Evolutionary conservation across 306 rosid genomes (phyloP).

Genomic region (Cucumis hystrix): DNA sequence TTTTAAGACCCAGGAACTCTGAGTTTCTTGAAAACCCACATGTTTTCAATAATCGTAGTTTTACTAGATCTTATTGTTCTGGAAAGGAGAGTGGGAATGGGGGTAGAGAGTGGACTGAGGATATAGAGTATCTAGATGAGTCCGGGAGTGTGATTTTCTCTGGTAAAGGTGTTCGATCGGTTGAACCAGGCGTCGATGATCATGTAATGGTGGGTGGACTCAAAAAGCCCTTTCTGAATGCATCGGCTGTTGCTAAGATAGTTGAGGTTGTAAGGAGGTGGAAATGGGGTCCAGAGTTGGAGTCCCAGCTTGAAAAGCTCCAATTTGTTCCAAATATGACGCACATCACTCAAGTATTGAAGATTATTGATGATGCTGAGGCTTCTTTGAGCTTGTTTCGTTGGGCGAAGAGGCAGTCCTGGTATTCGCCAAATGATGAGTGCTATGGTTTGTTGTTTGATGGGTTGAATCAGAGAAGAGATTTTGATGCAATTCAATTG

Average conservation of each 20-base stretch:
- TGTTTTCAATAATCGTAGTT: not conserved
- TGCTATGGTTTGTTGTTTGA: constrained; percentile 63
- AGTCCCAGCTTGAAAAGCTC: constrained; percentile 72
- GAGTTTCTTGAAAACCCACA: not conserved
- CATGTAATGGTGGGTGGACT: constrained; percentile 85
- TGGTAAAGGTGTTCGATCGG: constrained; percentile 69
- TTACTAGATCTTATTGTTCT: constrained; percentile 31
- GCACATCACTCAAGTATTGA: constrained; percentile 59
- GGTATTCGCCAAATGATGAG: constrained; percentile 65
- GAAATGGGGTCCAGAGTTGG: constrained; percentile 99
- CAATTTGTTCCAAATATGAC: constrained; percentile 75
- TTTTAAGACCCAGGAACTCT: not conserved
- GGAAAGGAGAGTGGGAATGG: constrained; percentile 19
- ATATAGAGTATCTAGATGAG: constrained; percentile 81
- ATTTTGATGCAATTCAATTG: constrained; percentile 63
- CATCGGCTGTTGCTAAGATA: constrained; percentile 66
- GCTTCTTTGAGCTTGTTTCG: constrained; percentile 68
- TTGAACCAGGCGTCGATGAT: constrained; percentile 80
- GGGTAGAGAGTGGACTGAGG: constrained; percentile 61
- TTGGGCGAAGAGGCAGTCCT: constrained; percentile 84
- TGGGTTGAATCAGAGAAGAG: constrained; percentile 48
- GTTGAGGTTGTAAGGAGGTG: constrained; percentile 85
- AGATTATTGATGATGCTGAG: constrained; percentile 47
- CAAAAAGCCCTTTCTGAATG: constrained; percentile 62
- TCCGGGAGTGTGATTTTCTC: constrained; percentile 64